Conservation (phyloP, 2,329 filamentous ascomycete genomes). For the Aspergillus sp. region DNA sequence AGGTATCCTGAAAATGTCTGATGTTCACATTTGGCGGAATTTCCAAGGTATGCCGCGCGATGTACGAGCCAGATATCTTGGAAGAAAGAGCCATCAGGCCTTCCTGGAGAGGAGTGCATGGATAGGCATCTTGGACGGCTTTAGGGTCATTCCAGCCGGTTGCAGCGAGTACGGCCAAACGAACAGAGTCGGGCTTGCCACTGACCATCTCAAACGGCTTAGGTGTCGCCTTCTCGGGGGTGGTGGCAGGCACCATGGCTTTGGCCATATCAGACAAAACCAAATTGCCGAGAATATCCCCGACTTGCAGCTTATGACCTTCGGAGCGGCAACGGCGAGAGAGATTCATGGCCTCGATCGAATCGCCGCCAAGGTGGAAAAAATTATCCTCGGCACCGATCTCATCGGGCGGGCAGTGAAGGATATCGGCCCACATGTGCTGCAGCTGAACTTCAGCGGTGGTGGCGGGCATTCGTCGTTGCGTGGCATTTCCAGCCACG, state of each 20-base stretch:
- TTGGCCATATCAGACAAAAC: constrained; percentile 20
- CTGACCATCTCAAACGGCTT: constrained; percentile 4
- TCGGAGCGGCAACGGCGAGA: background rate
- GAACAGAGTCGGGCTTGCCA: constrained; percentile 1
- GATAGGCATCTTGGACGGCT: constrained; percentile 19
- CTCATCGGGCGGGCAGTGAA: background rate
- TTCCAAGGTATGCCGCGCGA: constrained; percentile 26
- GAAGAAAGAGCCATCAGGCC: constrained; percentile 26
- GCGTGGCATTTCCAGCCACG: background rate
- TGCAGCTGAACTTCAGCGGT: background rate
- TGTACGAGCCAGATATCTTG: constrained; percentile 28
- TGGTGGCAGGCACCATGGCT: constrained; percentile 2
- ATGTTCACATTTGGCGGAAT: constrained; percentile 20
- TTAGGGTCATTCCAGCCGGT: constrained; percentile 7
- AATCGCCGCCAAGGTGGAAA: constrained; percentile 2
- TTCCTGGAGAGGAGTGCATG: constrained; percentile 20
- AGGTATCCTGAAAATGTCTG: constrained; percentile 27
- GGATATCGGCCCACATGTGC: background rate
- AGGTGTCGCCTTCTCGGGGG: background rate
- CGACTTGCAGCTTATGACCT: background rate
- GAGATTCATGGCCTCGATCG: constrained; percentile 1
- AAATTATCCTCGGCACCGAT: constrained; percentile 1
- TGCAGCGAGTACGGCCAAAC: constrained; percentile 2
- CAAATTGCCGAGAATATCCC: background rate
- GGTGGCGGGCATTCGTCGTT: constrained; percentile 1